Conservation (phyloP, 2,329 filamentous ascomycete genomes). For the Fusarium tricinctum region DNA sequence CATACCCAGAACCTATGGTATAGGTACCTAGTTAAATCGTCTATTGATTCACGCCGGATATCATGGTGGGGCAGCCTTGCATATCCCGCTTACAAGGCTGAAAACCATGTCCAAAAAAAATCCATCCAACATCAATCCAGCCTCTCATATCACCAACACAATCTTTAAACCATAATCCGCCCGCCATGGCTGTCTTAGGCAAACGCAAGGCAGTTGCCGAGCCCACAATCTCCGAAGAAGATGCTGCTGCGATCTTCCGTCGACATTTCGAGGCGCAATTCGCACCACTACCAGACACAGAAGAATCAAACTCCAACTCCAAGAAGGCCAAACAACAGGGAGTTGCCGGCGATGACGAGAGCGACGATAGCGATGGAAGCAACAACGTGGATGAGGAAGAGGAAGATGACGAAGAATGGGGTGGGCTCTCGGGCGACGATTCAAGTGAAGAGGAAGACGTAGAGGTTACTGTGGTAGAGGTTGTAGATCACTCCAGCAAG, state of each 20-base stretch:
- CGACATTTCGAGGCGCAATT: constrained; percentile 92
- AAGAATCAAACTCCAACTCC: constrained; percentile 48
- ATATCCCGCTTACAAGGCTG: constrained; percentile 44
- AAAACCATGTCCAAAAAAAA: constrained; percentile 40
- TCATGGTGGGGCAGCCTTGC: constrained; percentile 48
- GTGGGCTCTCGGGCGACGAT: constrained; percentile 49
- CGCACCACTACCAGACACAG: constrained; percentile 71
- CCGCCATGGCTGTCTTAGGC: constrained; percentile 61
- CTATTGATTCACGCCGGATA: background rate
- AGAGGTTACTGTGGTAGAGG: constrained; percentile 62
- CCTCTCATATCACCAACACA: constrained; percentile 10
- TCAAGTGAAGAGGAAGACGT: constrained; percentile 45
- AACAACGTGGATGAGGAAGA: constrained; percentile 41
- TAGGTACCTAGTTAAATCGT: background rate
- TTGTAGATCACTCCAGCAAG: constrained; percentile 70
- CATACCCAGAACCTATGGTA: background rate
- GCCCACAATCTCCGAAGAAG: constrained; percentile 58
- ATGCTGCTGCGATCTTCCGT: constrained; percentile 81
- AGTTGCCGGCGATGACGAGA: constrained; percentile 47
- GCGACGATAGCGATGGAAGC: constrained; percentile 56
- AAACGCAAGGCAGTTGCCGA: constrained; percentile 62
- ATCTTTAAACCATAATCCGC: background rate
- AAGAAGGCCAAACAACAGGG: constrained; percentile 48
- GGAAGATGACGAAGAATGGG: constrained; percentile 48
- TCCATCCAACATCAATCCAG: constrained; percentile 18